These are phyloP conservation scores for Xylaria sp. DNA, from an alignment of 2,329 filamentous ascomycete genomes.

Conservation along the genomic window DNA sequence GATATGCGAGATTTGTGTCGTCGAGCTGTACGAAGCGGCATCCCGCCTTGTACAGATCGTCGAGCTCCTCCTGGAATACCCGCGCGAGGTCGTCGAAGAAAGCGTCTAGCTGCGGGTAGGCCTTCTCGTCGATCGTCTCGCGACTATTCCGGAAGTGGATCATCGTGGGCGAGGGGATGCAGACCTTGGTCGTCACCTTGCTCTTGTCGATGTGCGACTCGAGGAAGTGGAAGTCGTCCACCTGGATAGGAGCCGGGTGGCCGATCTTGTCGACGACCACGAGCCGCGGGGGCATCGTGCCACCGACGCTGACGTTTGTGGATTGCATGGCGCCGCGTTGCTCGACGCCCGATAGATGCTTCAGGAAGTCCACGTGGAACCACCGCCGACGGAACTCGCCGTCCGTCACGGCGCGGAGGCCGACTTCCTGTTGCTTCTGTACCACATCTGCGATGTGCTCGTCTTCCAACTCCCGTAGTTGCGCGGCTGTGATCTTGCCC, in stretches of 20 bases:
- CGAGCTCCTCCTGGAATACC: constrained; percentile 66
- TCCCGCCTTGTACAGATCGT: constrained; percentile 62
- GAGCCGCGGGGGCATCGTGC: constrained; percentile 64
- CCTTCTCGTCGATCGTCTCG: constrained; percentile 62
- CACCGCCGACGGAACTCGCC: constrained; percentile 68
- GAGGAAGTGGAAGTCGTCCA: constrained; percentile 66
- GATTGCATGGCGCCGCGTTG: constrained; percentile 59
- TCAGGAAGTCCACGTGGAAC: constrained; percentile 69
- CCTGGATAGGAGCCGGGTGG: constrained; percentile 65
- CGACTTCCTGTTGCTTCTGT: constrained; percentile 60
- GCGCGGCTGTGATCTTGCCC: constrained; percentile 54
- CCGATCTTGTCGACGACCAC: constrained; percentile 66
- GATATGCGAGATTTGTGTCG: constrained; percentile 69
- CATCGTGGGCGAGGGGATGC: constrained; percentile 70
- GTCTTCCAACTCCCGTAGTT: constrained; percentile 64
- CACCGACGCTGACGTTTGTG: constrained; percentile 59
- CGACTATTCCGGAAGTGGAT: constrained; percentile 68
- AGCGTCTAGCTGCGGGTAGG: constrained; percentile 65
- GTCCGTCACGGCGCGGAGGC: constrained; percentile 63
- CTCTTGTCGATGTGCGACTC: constrained; percentile 58
- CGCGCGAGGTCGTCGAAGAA: constrained; percentile 67
- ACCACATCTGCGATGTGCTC: constrained; percentile 61
- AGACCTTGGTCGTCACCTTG: constrained; percentile 62
- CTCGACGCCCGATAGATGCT: constrained; percentile 65
- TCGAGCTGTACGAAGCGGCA: constrained; percentile 68